Evolutionary conservation across 371 early-diverging fungal species (phyloP).

Genomic region (Rhizopus sp.): DNA sequence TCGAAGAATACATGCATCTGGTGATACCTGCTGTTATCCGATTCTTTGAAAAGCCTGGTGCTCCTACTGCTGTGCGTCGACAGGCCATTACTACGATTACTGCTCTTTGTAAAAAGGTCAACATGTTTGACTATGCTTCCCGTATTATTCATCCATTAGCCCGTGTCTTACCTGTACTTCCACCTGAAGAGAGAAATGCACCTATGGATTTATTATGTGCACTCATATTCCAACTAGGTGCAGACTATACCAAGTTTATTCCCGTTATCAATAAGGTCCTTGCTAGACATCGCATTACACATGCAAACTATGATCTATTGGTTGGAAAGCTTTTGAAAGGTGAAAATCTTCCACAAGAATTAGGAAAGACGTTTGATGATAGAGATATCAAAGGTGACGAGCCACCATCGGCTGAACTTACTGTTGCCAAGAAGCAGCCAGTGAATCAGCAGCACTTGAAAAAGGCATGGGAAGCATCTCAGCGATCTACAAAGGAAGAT

Average conservation of each 20-base stretch:
- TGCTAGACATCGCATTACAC: slow-evolving; percentile 65
- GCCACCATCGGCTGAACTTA: slow-evolving; percentile 56
- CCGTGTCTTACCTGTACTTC: slow-evolving; percentile 66
- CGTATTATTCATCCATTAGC: slow-evolving; percentile 91
- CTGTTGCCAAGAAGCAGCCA: slow-evolving; percentile 68
- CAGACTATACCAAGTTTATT: slow-evolving; percentile 89
- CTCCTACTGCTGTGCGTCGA: slow-evolving; percentile 66
- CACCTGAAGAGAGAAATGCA: slow-evolving; percentile 64
- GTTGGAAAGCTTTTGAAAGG: slow-evolving; percentile 76
- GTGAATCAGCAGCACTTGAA: slow-evolving; percentile 89
- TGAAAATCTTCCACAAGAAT: slow-evolving; percentile 76
- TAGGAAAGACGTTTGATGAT: slow-evolving; percentile 54
- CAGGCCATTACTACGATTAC: slow-evolving; percentile 82
- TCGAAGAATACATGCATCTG: slow-evolving; percentile 94
- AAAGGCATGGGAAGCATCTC: slow-evolving; percentile 92
- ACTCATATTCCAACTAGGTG: slow-evolving; percentile 84
- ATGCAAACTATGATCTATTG: slow-evolving; percentile 70
- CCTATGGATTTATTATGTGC: slow-evolving; percentile 86
- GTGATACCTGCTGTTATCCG: slow-evolving; percentile 88
- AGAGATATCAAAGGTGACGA: slow-evolving; percentile 50
- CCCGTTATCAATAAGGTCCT: slow-evolving; percentile 85
- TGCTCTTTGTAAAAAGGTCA: slow-evolving; percentile 77
- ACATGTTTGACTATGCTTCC: slow-evolving; percentile 88
- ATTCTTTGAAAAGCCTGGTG: slow-evolving; percentile 78
- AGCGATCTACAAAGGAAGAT: slow-evolving; percentile 90